Percentiles rank a stretch among this genome's conserved stretches.
Conservation (phyloP, 495 filamentous ascomycete species). For the Penicillium desertorum region DNA sequence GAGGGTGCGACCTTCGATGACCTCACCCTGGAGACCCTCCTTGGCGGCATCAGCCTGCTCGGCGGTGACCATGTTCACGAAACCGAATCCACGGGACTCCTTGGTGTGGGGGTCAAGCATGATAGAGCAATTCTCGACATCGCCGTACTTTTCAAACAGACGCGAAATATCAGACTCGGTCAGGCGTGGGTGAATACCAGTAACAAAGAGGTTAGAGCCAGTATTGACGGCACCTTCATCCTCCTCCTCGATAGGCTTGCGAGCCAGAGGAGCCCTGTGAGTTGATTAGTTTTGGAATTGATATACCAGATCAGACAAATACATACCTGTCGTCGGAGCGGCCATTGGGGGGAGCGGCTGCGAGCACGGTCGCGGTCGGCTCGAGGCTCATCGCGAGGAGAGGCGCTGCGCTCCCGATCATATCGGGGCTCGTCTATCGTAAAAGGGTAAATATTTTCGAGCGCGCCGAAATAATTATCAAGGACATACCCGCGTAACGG, state of each 20-base stretch:
- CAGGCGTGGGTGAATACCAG: slow-evolving; percentile 93
- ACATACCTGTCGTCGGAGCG: slow-evolving; percentile 73
- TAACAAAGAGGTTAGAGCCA: slow-evolving; percentile 98
- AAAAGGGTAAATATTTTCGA: slow-evolving; percentile 21
- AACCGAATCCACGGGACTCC: slow-evolving; percentile 98
- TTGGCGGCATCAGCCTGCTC: slow-evolving; percentile 96
- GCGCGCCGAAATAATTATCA: not conserved
- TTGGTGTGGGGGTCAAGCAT: slow-evolving; percentile 98
- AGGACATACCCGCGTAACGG: slow-evolving; percentile 76
- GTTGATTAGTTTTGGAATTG: not conserved
- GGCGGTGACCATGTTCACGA: slow-evolving; percentile 95
- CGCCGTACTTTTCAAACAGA: slow-evolving; percentile 97
- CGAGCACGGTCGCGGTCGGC: slow-evolving; percentile 72
- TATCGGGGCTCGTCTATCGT: slow-evolving; percentile 76
- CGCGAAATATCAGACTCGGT: slow-evolving; percentile 87
- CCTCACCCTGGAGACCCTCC: slow-evolving; percentile 92
- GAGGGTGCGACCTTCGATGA: slow-evolving; percentile 90
- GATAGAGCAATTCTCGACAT: slow-evolving; percentile 98
- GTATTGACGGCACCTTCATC: slow-evolving; percentile 82
- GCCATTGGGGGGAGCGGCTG: slow-evolving; percentile 72
- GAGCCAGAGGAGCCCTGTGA: slow-evolving; percentile 8
- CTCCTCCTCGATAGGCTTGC: slow-evolving; percentile 53
- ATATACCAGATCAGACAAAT: slow-evolving; percentile 3
- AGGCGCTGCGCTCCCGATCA: slow-evolving; percentile 87
- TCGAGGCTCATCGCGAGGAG: slow-evolving; percentile 74